phyloP scores from a whole-genome alignment of 2,329 filamentous ascomycete genomes.

The Endocalyx cinctus region DNA sequence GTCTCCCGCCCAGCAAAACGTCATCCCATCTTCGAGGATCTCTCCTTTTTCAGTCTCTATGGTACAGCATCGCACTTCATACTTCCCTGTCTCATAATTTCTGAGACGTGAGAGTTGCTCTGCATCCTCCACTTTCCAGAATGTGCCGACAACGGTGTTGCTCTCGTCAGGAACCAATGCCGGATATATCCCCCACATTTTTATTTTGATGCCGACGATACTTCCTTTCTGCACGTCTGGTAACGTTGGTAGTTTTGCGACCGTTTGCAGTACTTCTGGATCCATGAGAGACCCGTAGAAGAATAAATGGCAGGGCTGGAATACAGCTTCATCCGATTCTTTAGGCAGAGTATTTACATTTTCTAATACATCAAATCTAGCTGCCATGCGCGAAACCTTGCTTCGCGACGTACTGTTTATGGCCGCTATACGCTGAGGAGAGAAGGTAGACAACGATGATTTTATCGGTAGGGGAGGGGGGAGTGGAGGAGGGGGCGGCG shows the following conservation, averaged over 20 bases:
- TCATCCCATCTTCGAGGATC: constrained; percentile 2
- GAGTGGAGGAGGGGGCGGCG: too few relatives aligned
- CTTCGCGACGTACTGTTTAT: too few relatives aligned
- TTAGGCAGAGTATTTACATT: too few relatives aligned
- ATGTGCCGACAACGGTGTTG: background rate
- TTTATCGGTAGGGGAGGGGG: too few relatives aligned
- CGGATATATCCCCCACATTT: constrained; percentile 4
- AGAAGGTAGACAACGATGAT: too few relatives aligned
- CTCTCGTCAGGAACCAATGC: background rate
- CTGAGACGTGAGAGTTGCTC: constrained; percentile 3
- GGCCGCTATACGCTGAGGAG: too few relatives aligned
- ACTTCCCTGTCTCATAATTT: constrained; percentile 4
- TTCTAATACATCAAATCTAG: too few relatives aligned
- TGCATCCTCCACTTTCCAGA: constrained; percentile 3
- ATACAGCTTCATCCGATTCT: background rate
- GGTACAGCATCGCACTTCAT: background rate
- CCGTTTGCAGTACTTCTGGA: constrained; percentile 1
- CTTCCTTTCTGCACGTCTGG: constrained; percentile 1
- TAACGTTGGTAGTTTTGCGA: constrained; percentile 1
- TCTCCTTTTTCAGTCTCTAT: constrained; percentile 1
- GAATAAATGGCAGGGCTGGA: constrained; percentile 7
- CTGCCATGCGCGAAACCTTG: too few relatives aligned
- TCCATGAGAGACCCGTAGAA: constrained; percentile 5
- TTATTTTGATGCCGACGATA: constrained; percentile 5
- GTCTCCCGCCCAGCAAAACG: constrained; percentile 7